Evolutionary conservation across 805 yeast genomes (phyloP), one percentile per base, ranked within the genome.

Genomic region (Jamesozyma jinghongensis): DNA sequence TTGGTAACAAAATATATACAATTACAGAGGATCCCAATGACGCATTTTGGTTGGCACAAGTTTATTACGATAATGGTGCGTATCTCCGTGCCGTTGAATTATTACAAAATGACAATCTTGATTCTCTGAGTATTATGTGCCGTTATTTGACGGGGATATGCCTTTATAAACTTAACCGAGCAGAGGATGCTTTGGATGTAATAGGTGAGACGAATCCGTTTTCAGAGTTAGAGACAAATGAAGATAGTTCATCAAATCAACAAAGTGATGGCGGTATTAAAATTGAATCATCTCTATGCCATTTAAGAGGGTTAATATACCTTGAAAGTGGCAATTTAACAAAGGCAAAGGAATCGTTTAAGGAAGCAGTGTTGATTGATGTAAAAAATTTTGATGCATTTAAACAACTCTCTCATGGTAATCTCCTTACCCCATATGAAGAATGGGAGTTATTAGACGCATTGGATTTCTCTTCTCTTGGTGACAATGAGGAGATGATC

Each of bases 11-110:
- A 53, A 85, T 92, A 6, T 70, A 85, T 32, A 75, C 87, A 1
- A 65, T 92, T 45, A 87, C 97, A 0, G 71, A 73, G 44, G 96
- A 88, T 55, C 83, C 95, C 12, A 85, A 81, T 54, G 97, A 90
- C 58, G 96, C 96, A 10, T 90, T 86, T 61, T 88, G 97, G 96
- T 69, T 90, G 25, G 96, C 95, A 0, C 96, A 90, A 64, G 94
- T 84, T 4, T 79, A 82, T 58, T 85, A 77, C 59, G 68, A 78
- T 41, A 77, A 76, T 41, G 90, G 90, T 10, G 76, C 83, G 54
- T 87, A 77, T 60, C 71, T 80, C 32, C 69, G 96, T 27, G 96
- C 94, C 2, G 74, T 86, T 39, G 79, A 79, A 47, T 61, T 88
- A 32, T 68, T 90, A 17, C 62, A 76, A 14, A 71, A 75, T 12